These are phyloP conservation scores for Camellia lanceoleosa DNA, from an alignment of 148 eudicot genomes.

Conservation along the genomic window DNA sequence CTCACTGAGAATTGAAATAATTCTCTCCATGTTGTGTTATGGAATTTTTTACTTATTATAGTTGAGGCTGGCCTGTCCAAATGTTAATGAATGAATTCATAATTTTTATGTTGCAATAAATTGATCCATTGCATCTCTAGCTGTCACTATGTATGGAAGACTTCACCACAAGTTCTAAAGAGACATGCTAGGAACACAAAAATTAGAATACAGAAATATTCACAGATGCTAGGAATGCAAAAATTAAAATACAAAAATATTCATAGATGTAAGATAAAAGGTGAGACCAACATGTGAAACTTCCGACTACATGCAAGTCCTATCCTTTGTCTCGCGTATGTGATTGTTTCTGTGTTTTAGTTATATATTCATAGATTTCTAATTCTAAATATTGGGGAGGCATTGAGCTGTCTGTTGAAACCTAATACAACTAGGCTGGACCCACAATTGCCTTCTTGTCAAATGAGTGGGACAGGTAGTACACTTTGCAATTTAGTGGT, in stretches of 20 bases:
- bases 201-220: too few relatives aligned
- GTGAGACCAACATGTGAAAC: too few relatives aligned
- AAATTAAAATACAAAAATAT: too few relatives aligned
- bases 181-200: too few relatives aligned
- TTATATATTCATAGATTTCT: too few relatives aligned
- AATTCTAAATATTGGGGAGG: neutral
- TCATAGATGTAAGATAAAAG: too few relatives aligned
- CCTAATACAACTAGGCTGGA: neutral
- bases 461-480: neutral
- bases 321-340: neutral
- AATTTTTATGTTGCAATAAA: neutral
- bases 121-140: neutral
- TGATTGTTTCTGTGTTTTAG: neutral
- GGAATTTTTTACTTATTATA: too few relatives aligned
- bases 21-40: too few relatives aligned
- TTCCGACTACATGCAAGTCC: too few relatives aligned
- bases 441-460: neutral
- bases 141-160: neutral
- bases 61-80: neutral
- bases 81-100: neutral
- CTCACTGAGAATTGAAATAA: too few relatives aligned
- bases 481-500: neutral
- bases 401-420: slow-evolving; percentile 10
- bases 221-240: too few relatives aligned
- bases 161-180: neutral